Evolutionary conservation across 495 filamentous ascomycete species (phyloP), one percentile per base, ranked within the genome.

Genomic region (Wilcoxina mikolae): DNA sequence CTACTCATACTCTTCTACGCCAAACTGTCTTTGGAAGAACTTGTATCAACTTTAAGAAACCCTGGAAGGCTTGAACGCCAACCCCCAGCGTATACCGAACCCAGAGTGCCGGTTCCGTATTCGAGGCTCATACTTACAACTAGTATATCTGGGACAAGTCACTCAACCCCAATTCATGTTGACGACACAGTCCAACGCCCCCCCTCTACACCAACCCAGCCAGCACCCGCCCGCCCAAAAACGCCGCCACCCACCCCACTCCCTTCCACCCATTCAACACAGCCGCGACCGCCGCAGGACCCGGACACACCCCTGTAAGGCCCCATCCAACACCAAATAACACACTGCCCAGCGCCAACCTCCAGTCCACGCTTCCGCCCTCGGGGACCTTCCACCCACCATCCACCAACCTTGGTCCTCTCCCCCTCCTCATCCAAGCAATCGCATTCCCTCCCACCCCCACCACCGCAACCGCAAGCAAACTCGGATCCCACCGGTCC

Each of bases 271-370:
- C 77, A 55, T 76, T 74, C 9, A 72, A 48, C 4, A 74, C 60
- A 3, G 70, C 53, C 20, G 73, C 70, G 59, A 79, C 55, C 9
- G 76, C 61, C 1, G 71, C 76, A 5, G 78, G 74, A 0, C 78
- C 78, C 0, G 78, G 78, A 56, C 78, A 81, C 1, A 76, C 70
- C 0, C 77, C 78, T 26, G 61, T 64, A 48, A 78, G 56, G 3
- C 78, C 78, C 76, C 76, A 81, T 0, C 70, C 74, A 15, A 79
- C 44, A 0, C 78, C 78, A 60, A 80, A 81, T 1, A 69, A 62
- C 23, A 64, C 67, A 10, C 73, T 69, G 18, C 78, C 78, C 1
- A 65, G 58, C 3, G 79, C 58, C 52, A 81, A 75, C n/a, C 68
- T 71, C 68, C 70, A 72, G 51, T 79, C 72, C 12, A 76, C 72